Conservation (phyloP, 176 grass and related monocot genomes). For the Eragrostis curvula region DNA sequence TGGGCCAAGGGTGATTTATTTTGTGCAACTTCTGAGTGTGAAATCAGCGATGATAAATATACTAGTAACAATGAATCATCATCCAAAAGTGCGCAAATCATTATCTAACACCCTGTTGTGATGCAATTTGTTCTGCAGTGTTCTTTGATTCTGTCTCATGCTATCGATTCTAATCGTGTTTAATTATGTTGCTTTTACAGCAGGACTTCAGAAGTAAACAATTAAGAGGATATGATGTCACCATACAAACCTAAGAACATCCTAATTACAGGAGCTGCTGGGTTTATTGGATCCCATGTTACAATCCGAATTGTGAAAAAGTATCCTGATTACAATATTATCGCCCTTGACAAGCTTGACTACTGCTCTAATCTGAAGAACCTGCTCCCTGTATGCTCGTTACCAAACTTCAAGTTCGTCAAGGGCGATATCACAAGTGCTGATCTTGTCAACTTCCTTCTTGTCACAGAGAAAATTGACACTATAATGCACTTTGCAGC, state of each 20-base stretch:
- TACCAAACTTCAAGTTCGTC: conserved; percentile 85
- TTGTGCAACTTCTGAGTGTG: not conserved
- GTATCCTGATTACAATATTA: conserved; percentile 84
- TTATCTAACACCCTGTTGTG: conserved; percentile 1
- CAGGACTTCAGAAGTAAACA: conserved; percentile 18
- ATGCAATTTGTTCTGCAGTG: not conserved
- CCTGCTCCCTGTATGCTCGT: conserved; percentile 58
- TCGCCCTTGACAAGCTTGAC: conserved; percentile 87
- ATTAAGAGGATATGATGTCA: conserved; percentile 40
- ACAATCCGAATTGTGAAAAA: conserved; percentile 67
- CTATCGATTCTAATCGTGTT: not conserved
- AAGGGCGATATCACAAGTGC: conserved; percentile 82
- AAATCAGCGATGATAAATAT: not conserved
- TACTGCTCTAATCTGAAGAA: conserved; percentile 95
- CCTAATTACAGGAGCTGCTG: conserved; percentile 79
- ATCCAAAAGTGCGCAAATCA: not conserved
- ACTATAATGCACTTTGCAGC: conserved; percentile 92
- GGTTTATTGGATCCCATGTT: conserved; percentile 83
- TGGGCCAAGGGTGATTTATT: not conserved
- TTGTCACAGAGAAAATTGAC: conserved; percentile 84
- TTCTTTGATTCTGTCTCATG: not conserved
- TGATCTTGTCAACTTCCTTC: conserved; percentile 85
- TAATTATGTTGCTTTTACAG: conserved; percentile 4
- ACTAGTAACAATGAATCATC: not conserved
- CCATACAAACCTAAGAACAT: conserved; percentile 73